Evolutionary conservation across 129 eudicot genomes (phyloP), one percentile per base, ranked within the genome.

Genomic region (Lactuca saligna): DNA sequence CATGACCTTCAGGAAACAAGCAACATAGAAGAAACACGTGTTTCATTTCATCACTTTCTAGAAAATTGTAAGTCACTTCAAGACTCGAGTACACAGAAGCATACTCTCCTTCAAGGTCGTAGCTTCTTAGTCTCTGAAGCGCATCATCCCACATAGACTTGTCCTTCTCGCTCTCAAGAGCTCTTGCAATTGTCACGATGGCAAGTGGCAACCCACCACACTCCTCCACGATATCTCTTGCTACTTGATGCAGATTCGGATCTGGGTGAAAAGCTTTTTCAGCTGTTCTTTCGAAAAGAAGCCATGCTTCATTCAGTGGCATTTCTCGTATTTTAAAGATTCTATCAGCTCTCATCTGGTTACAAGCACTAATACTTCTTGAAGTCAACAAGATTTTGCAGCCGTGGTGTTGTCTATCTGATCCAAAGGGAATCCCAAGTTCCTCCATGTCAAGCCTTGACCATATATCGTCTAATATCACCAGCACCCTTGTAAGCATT

Each of bases 381-480:
- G 85, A 73, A 16, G 89, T 80, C 16, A 84, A 44, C 11, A 81
- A 13, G 32, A 84, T 66, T 71, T 74, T 81, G 66, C 72, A 80
- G 7, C 85, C 78, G 8, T 54, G 34, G 16, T 63, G 65, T 4
- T 57, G 65, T 5, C 54, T 10, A 0, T 68, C 60, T 16, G 64
- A 51, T 54, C 25, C 70, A 9, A 51, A 39, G 5, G 85, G 81
- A 17, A 84, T 70, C 50, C 89, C 89, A 10, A 81, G 37, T 31
- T 74, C 63, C 29, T 65, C 70, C 69, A 81, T 42, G 39, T 81
- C 73, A 12, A 74, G 35, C 4, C 57, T 46, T 37, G 70, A 67
- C 89, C 86, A 84, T 65, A 84, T 69, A 56, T 84, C 85, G 51
- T 81, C 89, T 42, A 84, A 42, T 8, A 80, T 78, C 7, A 84